phyloP scores from a whole-genome alignment of 441 rosid species.

The Arabidopsis lyrata region DNA sequence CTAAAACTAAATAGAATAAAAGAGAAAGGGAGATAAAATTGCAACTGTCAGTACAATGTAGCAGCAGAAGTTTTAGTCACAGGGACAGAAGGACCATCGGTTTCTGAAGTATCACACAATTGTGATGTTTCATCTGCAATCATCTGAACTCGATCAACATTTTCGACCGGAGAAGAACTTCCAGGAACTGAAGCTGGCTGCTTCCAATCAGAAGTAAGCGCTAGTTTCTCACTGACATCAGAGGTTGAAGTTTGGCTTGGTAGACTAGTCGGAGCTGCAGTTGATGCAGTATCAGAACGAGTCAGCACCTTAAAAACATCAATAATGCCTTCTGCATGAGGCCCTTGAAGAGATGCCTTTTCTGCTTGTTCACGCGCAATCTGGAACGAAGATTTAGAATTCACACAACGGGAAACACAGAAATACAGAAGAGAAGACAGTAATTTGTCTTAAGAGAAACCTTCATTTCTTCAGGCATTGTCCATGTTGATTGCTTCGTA shows the following conservation, averaged over 20 bases:
- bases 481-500: slow-evolving; percentile 78
- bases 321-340: slow-evolving; percentile 50
- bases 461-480: slow-evolving; percentile 75
- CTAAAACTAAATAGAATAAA: slow-evolving; percentile 11
- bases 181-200: slow-evolving; percentile 48
- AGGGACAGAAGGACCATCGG: slow-evolving; percentile 50
- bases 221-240: slow-evolving; percentile 44
- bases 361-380: slow-evolving; percentile 72
- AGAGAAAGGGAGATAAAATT: slow-evolving; percentile 37
- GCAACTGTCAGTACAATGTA: slow-evolving; percentile 56
- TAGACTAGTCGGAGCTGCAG: slow-evolving; percentile 42
- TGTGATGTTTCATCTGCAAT: slow-evolving; percentile 39
- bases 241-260: slow-evolving; percentile 55
- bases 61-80: slow-evolving; percentile 42
- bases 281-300: slow-evolving; percentile 50
- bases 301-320: slow-evolving; percentile 51
- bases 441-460: slow-evolving; percentile 45
- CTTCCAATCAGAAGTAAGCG: slow-evolving; percentile 43
- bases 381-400: slow-evolving; percentile 48
- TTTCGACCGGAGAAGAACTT: slow-evolving; percentile 46
- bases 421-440: slow-evolving; percentile 20
- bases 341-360: slow-evolving; percentile 49
- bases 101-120: slow-evolving; percentile 45
- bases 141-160: slow-evolving; percentile 47
- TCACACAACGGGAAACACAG: slow-evolving; percentile 21